Evolutionary conservation across 1,284 basidiomycete species (phyloP).

Genomic region (Tylopilus sp.): DNA sequence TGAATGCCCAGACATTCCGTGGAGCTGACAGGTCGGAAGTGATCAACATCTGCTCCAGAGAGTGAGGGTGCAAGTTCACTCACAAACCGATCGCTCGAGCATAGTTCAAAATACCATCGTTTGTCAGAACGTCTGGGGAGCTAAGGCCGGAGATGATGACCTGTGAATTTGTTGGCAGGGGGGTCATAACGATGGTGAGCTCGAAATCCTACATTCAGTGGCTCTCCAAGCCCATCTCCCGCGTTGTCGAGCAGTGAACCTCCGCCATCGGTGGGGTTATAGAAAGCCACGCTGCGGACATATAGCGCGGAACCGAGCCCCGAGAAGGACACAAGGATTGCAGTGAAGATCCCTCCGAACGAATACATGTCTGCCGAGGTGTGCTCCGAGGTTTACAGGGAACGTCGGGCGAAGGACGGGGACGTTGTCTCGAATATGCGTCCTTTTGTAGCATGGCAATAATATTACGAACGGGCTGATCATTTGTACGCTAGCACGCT

Average conservation of each 20-base stretch:
- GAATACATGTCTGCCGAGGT: conserved; percentile 4
- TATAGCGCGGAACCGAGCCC: conserved; percentile 4
- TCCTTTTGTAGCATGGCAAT: not conserved
- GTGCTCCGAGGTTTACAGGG: not conserved
- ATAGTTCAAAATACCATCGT: conserved; percentile 53
- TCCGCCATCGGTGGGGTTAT: conserved; percentile 42
- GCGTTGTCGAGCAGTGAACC: conserved; percentile 54
- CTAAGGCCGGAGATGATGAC: conserved; percentile 55
- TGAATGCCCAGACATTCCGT: conserved; percentile 63
- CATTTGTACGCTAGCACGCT: not conserved
- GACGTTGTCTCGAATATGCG: not conserved
- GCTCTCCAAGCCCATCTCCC: conserved; percentile 49
- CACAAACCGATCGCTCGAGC: conserved; percentile 59
- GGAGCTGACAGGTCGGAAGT: too few species aligned
- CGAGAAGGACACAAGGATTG: not conserved
- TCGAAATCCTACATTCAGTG: conserved; percentile 46
- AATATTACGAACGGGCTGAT: conserved; percentile 3
- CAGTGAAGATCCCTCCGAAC: not conserved
- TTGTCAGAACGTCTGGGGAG: conserved; percentile 52
- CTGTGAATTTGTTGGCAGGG: conserved; percentile 29
- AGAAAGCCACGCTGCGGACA: conserved; percentile 36
- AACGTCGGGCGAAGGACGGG: not conserved
- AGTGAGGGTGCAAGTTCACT: conserved; percentile 7
- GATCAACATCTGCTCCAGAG: not conserved
- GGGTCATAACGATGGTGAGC: not conserved